A percentile compares a stretch with the other conserved stretches of the same genome.
phyloP scores from a whole-genome alignment of 495 filamentous ascomycete species.

The Cryomyces minteri region DNA sequence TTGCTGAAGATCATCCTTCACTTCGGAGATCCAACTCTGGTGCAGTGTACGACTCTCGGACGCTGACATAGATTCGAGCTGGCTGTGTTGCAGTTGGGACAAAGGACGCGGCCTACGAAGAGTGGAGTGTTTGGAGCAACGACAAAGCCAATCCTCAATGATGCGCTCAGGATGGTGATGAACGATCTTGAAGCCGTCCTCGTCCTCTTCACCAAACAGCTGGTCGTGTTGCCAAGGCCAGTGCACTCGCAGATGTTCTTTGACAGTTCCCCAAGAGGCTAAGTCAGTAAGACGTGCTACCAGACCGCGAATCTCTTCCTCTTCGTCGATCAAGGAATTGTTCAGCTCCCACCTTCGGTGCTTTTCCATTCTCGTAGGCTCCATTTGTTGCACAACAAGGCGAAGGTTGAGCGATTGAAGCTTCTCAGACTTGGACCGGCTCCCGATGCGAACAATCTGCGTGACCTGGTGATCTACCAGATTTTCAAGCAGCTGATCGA shows the following conservation, averaged over 20 bases:
- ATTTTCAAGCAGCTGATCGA: slow-evolving; percentile 57
- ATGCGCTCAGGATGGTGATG: not conserved
- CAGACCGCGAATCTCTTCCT: slow-evolving; percentile 10
- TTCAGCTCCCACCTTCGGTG: slow-evolving; percentile 10
- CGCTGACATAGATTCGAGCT: slow-evolving; percentile 8
- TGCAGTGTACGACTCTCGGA: slow-evolving; percentile 13
- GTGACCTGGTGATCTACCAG: slow-evolving; percentile 32
- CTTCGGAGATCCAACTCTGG: slow-evolving; percentile 27
- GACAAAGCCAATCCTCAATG: slow-evolving; percentile 5
- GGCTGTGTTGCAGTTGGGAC: not conserved
- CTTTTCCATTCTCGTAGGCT: slow-evolving; percentile 26
- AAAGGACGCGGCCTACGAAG: slow-evolving; percentile 3
- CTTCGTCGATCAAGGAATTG: slow-evolving; percentile 13
- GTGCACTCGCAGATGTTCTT: slow-evolving; percentile 1
- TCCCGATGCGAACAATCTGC: slow-evolving; percentile 53
- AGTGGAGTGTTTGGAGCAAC: not conserved
- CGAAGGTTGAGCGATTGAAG: slow-evolving; percentile 30
- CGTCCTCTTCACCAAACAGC: slow-evolving; percentile 15
- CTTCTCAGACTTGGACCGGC: slow-evolving; percentile 40
- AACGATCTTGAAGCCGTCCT: slow-evolving; percentile 12
- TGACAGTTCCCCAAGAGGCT: slow-evolving; percentile 8
- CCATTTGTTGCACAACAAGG: slow-evolving; percentile 13
- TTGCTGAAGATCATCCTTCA: slow-evolving; percentile 16
- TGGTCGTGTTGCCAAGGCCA: slow-evolving; percentile 1
- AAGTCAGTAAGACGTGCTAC: slow-evolving; percentile 10